These are phyloP conservation scores for Vaccinium myrtillus DNA, from an alignment of 148 eudicot genomes.

Conservation along the genomic window DNA sequence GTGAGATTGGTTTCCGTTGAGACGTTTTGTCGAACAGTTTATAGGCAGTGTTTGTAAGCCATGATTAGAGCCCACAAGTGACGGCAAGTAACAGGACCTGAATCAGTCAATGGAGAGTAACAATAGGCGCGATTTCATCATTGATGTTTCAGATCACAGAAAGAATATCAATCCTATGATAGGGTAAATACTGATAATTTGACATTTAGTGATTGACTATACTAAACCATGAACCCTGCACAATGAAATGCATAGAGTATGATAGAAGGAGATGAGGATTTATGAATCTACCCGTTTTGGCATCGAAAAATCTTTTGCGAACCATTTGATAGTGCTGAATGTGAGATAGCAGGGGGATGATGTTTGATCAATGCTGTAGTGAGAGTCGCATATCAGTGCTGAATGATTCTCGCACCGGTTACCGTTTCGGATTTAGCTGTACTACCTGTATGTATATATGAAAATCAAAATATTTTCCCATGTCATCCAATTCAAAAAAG, in stretches of 20 bases:
- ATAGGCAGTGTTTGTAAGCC: slow-evolving; percentile 19
- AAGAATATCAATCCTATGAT: background rate
- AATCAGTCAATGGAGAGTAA: background rate
- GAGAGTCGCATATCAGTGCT: background rate
- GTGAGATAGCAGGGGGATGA: background rate
- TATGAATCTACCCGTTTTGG: slow-evolving; percentile 36
- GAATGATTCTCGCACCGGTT: too few relatives aligned
- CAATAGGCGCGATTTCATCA: background rate
- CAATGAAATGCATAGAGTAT: background rate
- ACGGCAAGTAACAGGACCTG: background rate
- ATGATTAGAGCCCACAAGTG: too few relatives aligned
- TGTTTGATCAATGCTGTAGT: background rate
- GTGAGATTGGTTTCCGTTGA: background rate
- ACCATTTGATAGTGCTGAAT: slow-evolving; percentile 33
- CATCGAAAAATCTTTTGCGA: slow-evolving; percentile 48
- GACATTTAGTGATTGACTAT: background rate
- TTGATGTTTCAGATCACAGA: background rate
- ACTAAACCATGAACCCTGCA: background rate
- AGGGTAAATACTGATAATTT: background rate
- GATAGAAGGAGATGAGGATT: background rate
- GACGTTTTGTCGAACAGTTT: slow-evolving; percentile 47
- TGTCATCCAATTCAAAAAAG: background rate
- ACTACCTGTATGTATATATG: too few relatives aligned
- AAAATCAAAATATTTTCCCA: too few relatives aligned
- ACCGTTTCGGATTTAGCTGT: too few relatives aligned